A percentile compares a stretch with the other conserved stretches of the same genome.
Evolutionary conservation across 345 rosid species (phyloP).

Genomic region (Aquilaria yunnanensis): DNA sequence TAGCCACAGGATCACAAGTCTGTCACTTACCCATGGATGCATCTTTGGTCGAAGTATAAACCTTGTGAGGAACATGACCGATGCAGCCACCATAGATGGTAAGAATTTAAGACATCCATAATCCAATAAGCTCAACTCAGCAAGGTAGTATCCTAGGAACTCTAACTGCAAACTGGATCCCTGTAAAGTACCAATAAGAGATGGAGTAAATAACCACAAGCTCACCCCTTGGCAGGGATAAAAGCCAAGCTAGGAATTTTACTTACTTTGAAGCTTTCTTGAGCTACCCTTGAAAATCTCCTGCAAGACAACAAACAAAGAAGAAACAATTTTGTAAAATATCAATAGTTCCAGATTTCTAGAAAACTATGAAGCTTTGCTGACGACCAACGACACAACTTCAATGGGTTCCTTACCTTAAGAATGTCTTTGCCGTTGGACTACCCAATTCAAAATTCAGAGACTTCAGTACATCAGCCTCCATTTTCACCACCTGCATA

Average conservation of each 20-base stretch:
- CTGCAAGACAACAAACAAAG: constrained; percentile 32
- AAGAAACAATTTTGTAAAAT: constrained; percentile 2
- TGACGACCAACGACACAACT: background rate
- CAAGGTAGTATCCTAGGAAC: too few species aligned
- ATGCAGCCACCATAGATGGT: too few species aligned
- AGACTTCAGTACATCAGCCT: constrained; percentile 53
- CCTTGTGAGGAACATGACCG: too few species aligned
- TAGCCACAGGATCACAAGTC: too few species aligned
- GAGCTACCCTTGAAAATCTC: constrained; percentile 50
- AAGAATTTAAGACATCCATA: too few species aligned
- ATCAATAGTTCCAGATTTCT: background rate
- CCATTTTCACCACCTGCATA: constrained; percentile 68
- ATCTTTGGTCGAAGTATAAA: too few species aligned
- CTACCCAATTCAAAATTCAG: constrained; percentile 65
- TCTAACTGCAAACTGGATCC: too few species aligned
- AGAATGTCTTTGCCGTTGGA: constrained; percentile 57
- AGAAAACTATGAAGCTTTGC: too few species aligned
- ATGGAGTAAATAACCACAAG: constrained; percentile 3
- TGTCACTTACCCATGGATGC: too few species aligned
- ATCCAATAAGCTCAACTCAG: too few species aligned
- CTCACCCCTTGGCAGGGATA: background rate
- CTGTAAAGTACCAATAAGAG: background rate
- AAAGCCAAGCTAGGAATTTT: background rate
- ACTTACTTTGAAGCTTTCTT: constrained; percentile 49
- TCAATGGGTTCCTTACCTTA: constrained; percentile 32